These are phyloP conservation scores for Serendipita sp. DNA, from an alignment of 768 basidiomycete genomes.

Conservation along the genomic window DNA sequence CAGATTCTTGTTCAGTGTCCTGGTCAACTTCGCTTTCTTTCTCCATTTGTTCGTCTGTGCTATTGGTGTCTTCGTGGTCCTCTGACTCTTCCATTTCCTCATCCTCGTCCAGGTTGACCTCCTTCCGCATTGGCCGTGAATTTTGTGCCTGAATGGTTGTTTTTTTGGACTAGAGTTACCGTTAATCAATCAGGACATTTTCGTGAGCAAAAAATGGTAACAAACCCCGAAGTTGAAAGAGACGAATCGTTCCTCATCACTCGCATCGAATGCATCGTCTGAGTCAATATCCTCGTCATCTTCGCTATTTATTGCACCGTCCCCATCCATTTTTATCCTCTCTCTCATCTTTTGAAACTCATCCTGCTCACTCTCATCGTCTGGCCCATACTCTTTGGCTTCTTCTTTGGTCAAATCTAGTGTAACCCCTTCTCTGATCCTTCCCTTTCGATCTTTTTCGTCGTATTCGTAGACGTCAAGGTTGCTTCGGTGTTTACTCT, in stretches of 20 bases:
- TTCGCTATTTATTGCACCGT: slow-evolving; percentile 26
- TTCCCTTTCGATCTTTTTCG: slow-evolving; percentile 25
- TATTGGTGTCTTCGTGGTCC: slow-evolving; percentile 31
- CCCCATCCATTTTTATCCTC: slow-evolving; percentile 24
- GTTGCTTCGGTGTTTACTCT: slow-evolving; percentile 10
- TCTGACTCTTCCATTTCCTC: slow-evolving; percentile 23
- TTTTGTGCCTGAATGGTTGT: neutral
- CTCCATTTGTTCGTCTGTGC: slow-evolving; percentile 29
- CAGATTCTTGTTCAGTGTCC: slow-evolving; percentile 19
- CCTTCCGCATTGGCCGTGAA: slow-evolving; percentile 16
- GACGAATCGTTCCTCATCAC: slow-evolving; percentile 62
- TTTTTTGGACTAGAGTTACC: neutral
- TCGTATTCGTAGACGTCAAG: slow-evolving; percentile 53
- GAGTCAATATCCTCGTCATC: slow-evolving; percentile 81
- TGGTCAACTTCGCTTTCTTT: slow-evolving; percentile 26
- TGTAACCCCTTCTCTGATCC: slow-evolving; percentile 34
- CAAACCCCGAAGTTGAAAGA: slow-evolving; percentile 31
- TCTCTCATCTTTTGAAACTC: slow-evolving; percentile 13
- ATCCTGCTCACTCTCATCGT: slow-evolving; percentile 32
- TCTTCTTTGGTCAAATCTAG: slow-evolving; percentile 47
- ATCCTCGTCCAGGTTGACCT: slow-evolving; percentile 55
- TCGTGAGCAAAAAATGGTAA: slow-evolving; percentile 19
- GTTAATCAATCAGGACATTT: neutral
- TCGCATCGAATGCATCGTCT: slow-evolving; percentile 71
- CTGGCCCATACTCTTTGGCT: slow-evolving; percentile 15